phyloP scores from a whole-genome alignment of 371 early-diverging fungal genomes.

The Rhizopus stolonifer region DNA sequence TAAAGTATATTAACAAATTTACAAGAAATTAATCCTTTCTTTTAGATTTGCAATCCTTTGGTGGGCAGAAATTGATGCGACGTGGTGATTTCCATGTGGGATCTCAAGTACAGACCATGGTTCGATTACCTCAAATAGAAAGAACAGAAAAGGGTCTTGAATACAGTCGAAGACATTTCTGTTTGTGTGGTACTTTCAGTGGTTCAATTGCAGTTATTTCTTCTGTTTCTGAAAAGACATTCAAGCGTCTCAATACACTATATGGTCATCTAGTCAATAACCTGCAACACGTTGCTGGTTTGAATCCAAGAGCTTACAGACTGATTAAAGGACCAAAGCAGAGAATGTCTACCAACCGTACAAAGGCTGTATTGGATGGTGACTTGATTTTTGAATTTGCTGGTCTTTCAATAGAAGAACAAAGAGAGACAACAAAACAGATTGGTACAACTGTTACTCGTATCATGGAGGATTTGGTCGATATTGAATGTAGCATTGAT shows the following conservation, averaged over 20 bases:
- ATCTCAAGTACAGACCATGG: conserved; percentile 64
- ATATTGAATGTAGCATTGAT: conserved; percentile 66
- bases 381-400: conserved; percentile 78
- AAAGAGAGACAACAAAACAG: conserved; percentile 84
- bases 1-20: conserved; percentile 34
- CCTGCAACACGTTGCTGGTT: conserved; percentile 80
- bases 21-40: neutral
- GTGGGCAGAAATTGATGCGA: conserved; percentile 88
- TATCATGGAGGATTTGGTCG: conserved; percentile 83
- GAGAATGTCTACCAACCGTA: conserved; percentile 65
- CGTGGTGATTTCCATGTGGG: conserved; percentile 89
- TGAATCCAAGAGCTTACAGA: conserved; percentile 89
- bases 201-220: conserved; percentile 74
- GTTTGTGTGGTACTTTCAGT: conserved; percentile 60
- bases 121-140: conserved; percentile 57
- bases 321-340: conserved; percentile 58
- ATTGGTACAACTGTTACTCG: conserved; percentile 83
- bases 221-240: conserved; percentile 88
- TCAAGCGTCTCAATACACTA: conserved; percentile 79
- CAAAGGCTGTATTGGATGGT: conserved; percentile 80
- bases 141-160: conserved; percentile 26
- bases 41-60: conserved; percentile 81
- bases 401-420: conserved; percentile 66
- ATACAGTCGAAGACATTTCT: conserved; percentile 45
- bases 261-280: conserved; percentile 79